Base-by-base conservation (phyloP, 768 basidiomycete species). In the Naganishia vishniacii region DNA sequence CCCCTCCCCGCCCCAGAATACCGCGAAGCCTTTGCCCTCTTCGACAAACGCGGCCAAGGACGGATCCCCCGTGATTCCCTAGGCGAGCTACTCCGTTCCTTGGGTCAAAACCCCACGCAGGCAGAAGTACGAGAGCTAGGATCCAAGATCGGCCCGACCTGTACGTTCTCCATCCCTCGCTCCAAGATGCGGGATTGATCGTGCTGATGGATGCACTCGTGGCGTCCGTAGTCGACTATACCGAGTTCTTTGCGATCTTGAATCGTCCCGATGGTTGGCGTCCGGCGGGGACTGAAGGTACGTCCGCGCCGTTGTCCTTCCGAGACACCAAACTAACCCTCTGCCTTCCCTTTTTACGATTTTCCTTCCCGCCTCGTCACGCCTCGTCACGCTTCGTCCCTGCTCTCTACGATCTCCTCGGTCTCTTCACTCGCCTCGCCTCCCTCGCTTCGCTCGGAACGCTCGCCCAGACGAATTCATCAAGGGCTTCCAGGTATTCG, bases 21-120 rank as follows among this genome's bases (percentile, higher is more conserved):
- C 82, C 90, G 91, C 73, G 91, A 97, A 78, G 93, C 93, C 1
- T 97, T 97, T 72, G 92, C 95, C 47, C 85, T 99, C 32, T 98
- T 97, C 78, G 95, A 99, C 81, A 98, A 98, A 81, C 86, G 86
- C 69, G 95, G 95, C 40, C 89, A 88, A 1, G 92, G 92, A 16
- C 83, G 88, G 15, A 89, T 99, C 31, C 88, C 92, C 0, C 81
- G 88, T 3, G 88, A 92, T 66, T 87, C 86, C 0, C 80, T 99
- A 0, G 95, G 95, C 9, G 94, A 98, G 77, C 84, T 99, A 11
- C 80, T 99, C 16, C 84, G 95, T 46, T 91, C 91, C 0, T 81
- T 99, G 3, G 95, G 95, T 2, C 95, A 98, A 80, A 99, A 99
- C 76, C 95, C 95, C n/a, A 98, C 94, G 0, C 95, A 98, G 77